Conservation (phyloP, 768 basidiomycete genomes). For the Sporobolomyces roseus region DNA sequence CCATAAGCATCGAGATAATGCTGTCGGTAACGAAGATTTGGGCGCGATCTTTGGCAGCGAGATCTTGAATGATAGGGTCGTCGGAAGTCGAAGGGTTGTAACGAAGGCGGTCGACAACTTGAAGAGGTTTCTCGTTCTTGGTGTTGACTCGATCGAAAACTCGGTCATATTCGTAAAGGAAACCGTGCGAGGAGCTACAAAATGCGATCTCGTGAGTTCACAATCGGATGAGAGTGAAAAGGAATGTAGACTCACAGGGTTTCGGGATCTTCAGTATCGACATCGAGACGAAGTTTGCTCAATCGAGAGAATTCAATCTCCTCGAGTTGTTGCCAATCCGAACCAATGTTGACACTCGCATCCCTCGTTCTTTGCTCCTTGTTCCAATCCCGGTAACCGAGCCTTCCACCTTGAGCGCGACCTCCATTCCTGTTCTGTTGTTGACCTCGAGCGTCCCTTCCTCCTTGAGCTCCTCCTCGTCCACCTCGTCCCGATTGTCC, state of each 20-base stretch:
- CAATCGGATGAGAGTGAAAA: neutral
- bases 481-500: conserved; percentile 48
- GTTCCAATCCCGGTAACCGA: conserved; percentile 91
- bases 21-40: conserved; percentile 90
- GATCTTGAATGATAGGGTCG: conserved; percentile 93
- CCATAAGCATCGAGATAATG: conserved; percentile 93
- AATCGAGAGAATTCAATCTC: conserved; percentile 95
- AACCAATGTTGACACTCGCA: conserved; percentile 85
- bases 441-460: conserved; percentile 53
- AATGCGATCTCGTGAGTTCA: conserved; percentile 6
- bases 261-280: conserved; percentile 73
- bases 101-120: conserved; percentile 87
- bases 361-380: conserved; percentile 84
- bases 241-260: conserved; percentile 63
- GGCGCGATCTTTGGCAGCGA: conserved; percentile 73
- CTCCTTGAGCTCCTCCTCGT: conserved; percentile 40
- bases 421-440: conserved; percentile 41
- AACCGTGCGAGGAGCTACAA: conserved; percentile 75
- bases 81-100: conserved; percentile 98
- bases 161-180: conserved; percentile 87
- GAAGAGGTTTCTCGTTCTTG: conserved; percentile 82
- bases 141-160: conserved; percentile 92
- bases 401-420: conserved; percentile 57
- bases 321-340: conserved; percentile 91
- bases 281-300: conserved; percentile 84